phyloP scores from a whole-genome alignment of 495 filamentous ascomycete genomes.

The Achaetomiella virescens region DNA sequence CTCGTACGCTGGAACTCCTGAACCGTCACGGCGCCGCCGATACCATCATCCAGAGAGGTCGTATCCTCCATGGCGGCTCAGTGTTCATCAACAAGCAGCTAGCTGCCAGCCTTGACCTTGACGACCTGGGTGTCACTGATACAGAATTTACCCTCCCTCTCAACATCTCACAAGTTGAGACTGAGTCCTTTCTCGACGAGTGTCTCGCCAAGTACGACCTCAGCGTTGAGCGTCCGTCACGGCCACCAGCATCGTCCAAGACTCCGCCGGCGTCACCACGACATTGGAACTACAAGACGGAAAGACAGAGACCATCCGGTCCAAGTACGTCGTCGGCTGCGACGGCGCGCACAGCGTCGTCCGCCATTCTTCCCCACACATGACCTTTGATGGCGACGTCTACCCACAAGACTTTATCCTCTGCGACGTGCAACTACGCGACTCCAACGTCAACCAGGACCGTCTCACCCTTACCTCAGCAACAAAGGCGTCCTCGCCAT shows the following conservation, averaged over 20 bases:
- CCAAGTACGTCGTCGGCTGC: constrained; percentile 41
- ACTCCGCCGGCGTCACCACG: constrained; percentile 30
- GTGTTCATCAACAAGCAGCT: constrained; percentile 30
- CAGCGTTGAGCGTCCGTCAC: constrained; percentile 32
- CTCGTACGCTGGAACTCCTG: constrained; percentile 42
- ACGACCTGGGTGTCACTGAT: constrained; percentile 27
- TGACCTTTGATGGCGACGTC: constrained; percentile 38
- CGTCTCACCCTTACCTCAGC: constrained; percentile 25
- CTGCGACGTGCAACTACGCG: constrained; percentile 35
- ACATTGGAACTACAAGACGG: constrained; percentile 21
- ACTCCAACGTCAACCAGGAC: constrained; percentile 26
- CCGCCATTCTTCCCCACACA: constrained; percentile 30
- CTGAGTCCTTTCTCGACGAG: constrained; percentile 36
- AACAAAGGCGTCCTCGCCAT: constrained; percentile 21
- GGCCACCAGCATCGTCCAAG: constrained; percentile 31
- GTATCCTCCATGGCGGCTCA: constrained; percentile 23
- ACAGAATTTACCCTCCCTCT: constrained; percentile 34
- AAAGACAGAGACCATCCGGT: constrained; percentile 22
- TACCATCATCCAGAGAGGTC: constrained; percentile 24
- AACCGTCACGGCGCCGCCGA: constrained; percentile 36
- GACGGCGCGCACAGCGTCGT: constrained; percentile 43
- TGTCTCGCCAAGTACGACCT: constrained; percentile 27
- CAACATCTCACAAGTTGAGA: constrained; percentile 38
- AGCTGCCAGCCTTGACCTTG: constrained; percentile 19
- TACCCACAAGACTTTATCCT: constrained; percentile 43